A percentile compares a stretch with the other conserved stretches of the same genome.
Evolutionary conservation across 208 protist species (phyloP).

Genomic region (Trypanosoma melophagium): DNA sequence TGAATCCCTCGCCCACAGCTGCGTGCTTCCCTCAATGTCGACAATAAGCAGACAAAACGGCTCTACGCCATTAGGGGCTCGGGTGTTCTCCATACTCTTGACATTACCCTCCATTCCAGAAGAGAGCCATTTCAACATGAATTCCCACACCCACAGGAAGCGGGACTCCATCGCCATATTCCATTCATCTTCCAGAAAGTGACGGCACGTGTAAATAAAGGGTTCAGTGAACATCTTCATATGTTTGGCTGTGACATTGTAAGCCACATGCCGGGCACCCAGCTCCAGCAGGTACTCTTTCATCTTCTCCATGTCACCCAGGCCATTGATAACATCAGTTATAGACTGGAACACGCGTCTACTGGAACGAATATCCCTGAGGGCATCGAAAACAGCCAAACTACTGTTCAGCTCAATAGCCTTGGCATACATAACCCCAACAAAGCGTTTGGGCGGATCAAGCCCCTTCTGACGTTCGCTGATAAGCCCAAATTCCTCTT

Average conservation of each 20-base stretch:
- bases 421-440: slow-evolving; percentile 64
- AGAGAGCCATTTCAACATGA: slow-evolving; percentile 50
- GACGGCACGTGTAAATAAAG: slow-evolving; percentile 69
- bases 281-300: slow-evolving; percentile 60
- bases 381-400: slow-evolving; percentile 55
- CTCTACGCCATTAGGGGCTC: slow-evolving; percentile 34
- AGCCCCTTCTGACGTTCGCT: slow-evolving; percentile 44
- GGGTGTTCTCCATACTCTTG: slow-evolving; percentile 43
- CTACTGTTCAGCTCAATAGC: slow-evolving; percentile 68
- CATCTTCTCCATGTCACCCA: slow-evolving; percentile 38
- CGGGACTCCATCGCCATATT: slow-evolving; percentile 64
- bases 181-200: slow-evolving; percentile 73
- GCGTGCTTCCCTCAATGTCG: slow-evolving; percentile 78
- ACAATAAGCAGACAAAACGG: slow-evolving; percentile 76
- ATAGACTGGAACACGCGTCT: slow-evolving; percentile 54
- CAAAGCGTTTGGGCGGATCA: slow-evolving; percentile 53
- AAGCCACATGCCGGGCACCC: slow-evolving; percentile 51
- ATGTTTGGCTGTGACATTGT: slow-evolving; percentile 53
- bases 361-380: slow-evolving; percentile 52
- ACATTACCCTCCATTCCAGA: slow-evolving; percentile 48
- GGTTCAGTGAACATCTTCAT: slow-evolving; percentile 53
- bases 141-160: slow-evolving; percentile 50
- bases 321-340: slow-evolving; percentile 43
- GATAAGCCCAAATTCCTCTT: slow-evolving; percentile 60
- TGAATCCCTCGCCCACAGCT: slow-evolving; percentile 70